Conservation (phyloP, 345 rosid species). For the Lagerstroemia speciosa region DNA sequence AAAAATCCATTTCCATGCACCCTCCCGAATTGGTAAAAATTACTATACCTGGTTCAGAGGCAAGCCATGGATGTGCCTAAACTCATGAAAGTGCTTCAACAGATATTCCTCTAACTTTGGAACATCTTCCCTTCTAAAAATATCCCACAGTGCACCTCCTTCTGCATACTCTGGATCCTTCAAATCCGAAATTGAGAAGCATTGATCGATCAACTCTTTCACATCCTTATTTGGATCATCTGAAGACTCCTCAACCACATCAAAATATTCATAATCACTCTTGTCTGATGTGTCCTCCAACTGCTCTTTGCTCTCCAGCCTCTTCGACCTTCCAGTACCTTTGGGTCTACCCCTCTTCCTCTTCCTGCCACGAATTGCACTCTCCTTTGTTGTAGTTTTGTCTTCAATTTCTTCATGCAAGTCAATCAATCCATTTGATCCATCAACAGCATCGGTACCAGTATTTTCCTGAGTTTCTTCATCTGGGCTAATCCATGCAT, state of each 20-base stretch:
- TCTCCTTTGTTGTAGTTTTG: not conserved
- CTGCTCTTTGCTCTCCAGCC: not conserved
- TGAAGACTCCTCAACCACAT: not conserved
- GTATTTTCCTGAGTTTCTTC: not conserved
- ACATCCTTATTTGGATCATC: not conserved
- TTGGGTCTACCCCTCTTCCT: slow-evolving; percentile 3
- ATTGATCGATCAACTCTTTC: not conserved
- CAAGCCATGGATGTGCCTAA: slow-evolving; percentile 29
- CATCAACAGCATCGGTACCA: slow-evolving; percentile 4
- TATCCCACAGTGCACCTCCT: slow-evolving; percentile 50
- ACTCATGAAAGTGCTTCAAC: slow-evolving; percentile 28
- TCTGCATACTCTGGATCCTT: slow-evolving; percentile 8
- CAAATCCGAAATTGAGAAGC: slow-evolving; percentile 1
- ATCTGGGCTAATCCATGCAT: not conserved
- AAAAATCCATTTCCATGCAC: not conserved
- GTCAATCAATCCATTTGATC: not conserved
- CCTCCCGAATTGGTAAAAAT: not conserved
- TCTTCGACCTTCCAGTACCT: not conserved
- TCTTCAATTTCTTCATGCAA: slow-evolving; percentile 2
- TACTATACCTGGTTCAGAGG: slow-evolving; percentile 25
- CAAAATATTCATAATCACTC: not conserved
- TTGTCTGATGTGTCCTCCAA: slow-evolving; percentile 6
- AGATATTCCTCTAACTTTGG: slow-evolving; percentile 36
- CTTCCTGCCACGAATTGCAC: slow-evolving; percentile 7
- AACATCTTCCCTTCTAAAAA: slow-evolving; percentile 42